phyloP scores from a whole-genome alignment of 768 basidiomycete species.

The Leccinellum luteum region DNA sequence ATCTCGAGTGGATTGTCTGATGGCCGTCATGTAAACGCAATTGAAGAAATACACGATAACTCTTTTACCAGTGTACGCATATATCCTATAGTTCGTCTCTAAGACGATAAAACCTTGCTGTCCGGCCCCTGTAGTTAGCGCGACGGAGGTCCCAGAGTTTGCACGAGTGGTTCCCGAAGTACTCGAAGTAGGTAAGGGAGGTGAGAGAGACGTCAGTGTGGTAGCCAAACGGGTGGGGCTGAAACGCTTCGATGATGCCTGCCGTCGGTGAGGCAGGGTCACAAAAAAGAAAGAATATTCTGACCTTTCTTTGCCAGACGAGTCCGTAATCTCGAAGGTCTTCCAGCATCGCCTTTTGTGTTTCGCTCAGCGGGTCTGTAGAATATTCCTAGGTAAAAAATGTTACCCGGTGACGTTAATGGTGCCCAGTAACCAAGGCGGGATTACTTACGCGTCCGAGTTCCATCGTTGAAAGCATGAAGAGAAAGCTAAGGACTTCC shows the following conservation, averaged over 20 bases:
- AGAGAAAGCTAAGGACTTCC: conserved; percentile 89
- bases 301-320: conserved; percentile 80
- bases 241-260: conserved; percentile 79
- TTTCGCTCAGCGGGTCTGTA: conserved; percentile 71
- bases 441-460: conserved; percentile 68
- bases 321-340: conserved; percentile 95
- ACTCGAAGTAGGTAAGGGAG: conserved; percentile 64
- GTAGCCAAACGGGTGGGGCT: conserved; percentile 94
- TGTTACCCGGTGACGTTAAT: background rate
- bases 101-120: conserved; percentile 92
- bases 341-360: conserved; percentile 83
- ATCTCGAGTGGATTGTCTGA: conserved; percentile 94
- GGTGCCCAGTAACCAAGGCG: background rate
- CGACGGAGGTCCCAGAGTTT: conserved; percentile 19
- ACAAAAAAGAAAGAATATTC: conserved; percentile 21
- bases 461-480: conserved; percentile 97
- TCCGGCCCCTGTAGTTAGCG: conserved; percentile 48
- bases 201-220: conserved; percentile 88
- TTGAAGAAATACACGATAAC: conserved; percentile 10
- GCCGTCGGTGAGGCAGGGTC: conserved; percentile 14
- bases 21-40: conserved; percentile 18
- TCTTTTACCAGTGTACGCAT: conserved; percentile 87
- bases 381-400: conserved; percentile 74
- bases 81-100: conserved; percentile 97
- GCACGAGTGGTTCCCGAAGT: conserved; percentile 18